phyloP scores from a whole-genome alignment of 306 rosid species.

The Gynostemma pentaphyllum region DNA sequence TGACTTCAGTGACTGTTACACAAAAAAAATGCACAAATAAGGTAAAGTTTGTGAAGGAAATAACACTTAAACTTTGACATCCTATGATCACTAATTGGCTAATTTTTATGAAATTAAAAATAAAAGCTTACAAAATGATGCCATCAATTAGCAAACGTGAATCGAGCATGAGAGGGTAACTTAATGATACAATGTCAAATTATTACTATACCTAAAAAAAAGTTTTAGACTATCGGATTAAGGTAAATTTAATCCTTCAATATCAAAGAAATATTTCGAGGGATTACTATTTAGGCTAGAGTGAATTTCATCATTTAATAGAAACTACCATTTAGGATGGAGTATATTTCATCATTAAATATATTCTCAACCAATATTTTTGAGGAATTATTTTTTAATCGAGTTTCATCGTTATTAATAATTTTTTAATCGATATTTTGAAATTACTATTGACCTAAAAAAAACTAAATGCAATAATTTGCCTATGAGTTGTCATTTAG shows the following conservation, averaged over 20 bases:
- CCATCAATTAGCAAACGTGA: background rate
- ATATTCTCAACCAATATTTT: no score
- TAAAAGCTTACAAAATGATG: background rate
- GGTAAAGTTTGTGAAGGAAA: background rate
- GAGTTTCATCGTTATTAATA: no score
- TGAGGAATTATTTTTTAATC: no score
- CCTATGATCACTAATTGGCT: background rate
- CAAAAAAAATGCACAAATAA: background rate
- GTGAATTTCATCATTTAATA: no score
- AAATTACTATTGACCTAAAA: background rate
- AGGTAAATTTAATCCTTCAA: no score
- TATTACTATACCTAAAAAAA: background rate
- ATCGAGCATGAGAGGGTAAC: background rate
- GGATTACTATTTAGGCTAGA: no score
- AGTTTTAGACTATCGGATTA: no score
- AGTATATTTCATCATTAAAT: no score
- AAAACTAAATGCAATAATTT: background rate
- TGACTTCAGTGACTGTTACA: background rate
- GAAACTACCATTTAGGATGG: no score
- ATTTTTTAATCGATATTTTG: no score
- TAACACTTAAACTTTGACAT: slow-evolving; percentile 1
- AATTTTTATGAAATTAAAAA: background rate
- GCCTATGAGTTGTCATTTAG: background rate
- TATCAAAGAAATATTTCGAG: no score
- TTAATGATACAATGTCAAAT: background rate